phyloP scores from a whole-genome alignment of 306 rosid genomes.

The Cucurbita ficifolia region DNA sequence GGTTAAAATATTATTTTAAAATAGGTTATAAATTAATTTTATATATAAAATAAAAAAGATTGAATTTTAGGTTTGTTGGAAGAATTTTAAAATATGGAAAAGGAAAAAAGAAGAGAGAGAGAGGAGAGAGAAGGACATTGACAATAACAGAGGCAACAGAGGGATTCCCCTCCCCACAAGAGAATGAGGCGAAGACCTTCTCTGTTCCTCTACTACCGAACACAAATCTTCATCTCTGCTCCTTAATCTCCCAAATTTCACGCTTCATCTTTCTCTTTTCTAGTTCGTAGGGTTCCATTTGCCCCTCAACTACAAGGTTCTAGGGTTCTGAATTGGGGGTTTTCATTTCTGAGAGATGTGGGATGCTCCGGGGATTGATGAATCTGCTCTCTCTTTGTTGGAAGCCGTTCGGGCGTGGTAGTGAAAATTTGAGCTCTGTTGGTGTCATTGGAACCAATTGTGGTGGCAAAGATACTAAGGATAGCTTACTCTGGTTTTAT shows the following conservation, averaged over 20 bases:
- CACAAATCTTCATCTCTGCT: conserved; percentile 24
- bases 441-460: conserved; percentile 27
- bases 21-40: no score
- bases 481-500: conserved; percentile 60
- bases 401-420: conserved; percentile 55
- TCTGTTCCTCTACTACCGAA: conserved; percentile 65
- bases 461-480: conserved; percentile 32
- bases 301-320: neutral
- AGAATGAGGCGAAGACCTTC: conserved; percentile 27
- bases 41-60: no score
- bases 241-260: conserved; percentile 6
- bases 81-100: no score
- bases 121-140: neutral
- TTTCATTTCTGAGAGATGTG: conserved; percentile 79
- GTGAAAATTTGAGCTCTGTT: conserved; percentile 20
- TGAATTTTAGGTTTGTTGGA: no score
- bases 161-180: conserved; percentile 40
- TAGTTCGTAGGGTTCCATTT: conserved; percentile 8
- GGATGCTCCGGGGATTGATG: conserved; percentile 84
- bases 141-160: conserved; percentile 19
- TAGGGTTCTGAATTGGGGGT: conserved; percentile 30
- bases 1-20: neutral
- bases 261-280: conserved; percentile 18
- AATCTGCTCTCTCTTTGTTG: conserved; percentile 70
- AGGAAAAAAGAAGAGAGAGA: neutral